A percentile compares a stretch with the other conserved stretches of the same genome.
Conservation (phyloP, 2,329 filamentous ascomycete species). For the Fusarium sp. region DNA sequence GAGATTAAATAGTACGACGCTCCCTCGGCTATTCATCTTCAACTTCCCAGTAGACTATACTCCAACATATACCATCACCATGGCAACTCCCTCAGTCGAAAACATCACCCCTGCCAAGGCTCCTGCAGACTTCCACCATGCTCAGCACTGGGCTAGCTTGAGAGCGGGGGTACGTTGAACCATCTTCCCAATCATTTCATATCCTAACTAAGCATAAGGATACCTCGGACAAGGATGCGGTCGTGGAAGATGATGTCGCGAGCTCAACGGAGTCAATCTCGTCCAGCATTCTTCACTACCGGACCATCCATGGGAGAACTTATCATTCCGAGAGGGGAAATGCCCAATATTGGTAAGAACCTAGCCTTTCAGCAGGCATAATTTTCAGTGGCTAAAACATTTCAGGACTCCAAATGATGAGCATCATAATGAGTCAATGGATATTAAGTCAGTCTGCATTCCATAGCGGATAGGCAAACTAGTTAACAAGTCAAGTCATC, state of each 20-base stretch:
- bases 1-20: neutral
- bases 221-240: accelerated
- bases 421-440: slow-evolving; percentile 19
- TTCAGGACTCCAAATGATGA: slow-evolving; percentile 11
- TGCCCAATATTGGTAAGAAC: neutral
- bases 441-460: slow-evolving; percentile 10
- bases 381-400: neutral
- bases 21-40: neutral
- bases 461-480: neutral
- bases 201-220: neutral
- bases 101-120: neutral
- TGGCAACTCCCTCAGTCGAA: neutral
- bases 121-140: slow-evolving; percentile 4
- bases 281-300: neutral
- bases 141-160: slow-evolving; percentile 15
- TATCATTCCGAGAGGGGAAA: slow-evolving; percentile 8
- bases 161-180: neutral
- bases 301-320: slow-evolving; percentile 10
- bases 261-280: slow-evolving; percentile 13
- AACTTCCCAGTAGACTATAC: neutral
- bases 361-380: no score
- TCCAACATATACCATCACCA: neutral
- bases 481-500: neutral
- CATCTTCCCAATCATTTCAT: neutral
- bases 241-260: neutral